Conservation (phyloP, 768 basidiomycete species). For the Krasilnikovozyma curviuscula region DNA sequence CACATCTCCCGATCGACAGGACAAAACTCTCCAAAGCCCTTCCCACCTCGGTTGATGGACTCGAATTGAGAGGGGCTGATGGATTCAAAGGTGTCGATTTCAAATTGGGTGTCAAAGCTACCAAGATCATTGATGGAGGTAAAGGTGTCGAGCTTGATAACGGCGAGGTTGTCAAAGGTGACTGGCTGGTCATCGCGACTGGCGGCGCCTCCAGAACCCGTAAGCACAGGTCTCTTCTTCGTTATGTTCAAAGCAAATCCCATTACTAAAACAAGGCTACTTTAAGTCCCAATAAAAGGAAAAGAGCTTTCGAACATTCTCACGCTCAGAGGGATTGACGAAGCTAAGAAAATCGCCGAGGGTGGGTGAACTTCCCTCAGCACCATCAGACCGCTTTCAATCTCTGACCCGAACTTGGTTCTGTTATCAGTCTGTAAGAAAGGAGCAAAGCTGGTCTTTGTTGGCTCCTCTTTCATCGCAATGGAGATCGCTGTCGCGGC, state of each 20-base stretch:
- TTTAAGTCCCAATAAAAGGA: constrained; percentile 65
- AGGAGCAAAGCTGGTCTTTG: constrained; percentile 63
- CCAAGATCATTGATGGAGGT: constrained; percentile 45
- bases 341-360: constrained; percentile 40
- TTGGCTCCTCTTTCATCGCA: constrained; percentile 78
- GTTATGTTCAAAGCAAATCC: constrained; percentile 22
- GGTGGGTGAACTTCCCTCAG: constrained; percentile 30
- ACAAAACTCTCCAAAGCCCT: constrained; percentile 70
- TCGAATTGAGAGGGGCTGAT: constrained; percentile 29
- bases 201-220: constrained; percentile 45
- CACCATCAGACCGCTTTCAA: background rate
- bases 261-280: too few relatives aligned
- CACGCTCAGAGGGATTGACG: constrained; percentile 49
- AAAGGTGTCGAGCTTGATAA: too few relatives aligned
- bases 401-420: background rate
- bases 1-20: constrained; percentile 64
- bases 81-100: constrained; percentile 41
- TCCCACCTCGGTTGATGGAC: background rate
- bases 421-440: constrained; percentile 24
- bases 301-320: constrained; percentile 54
- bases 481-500: constrained; percentile 72
- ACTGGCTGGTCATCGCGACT: constrained; percentile 57
- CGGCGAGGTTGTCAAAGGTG: constrained; percentile 45
- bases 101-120: constrained; percentile 42
- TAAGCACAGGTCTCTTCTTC: background rate